These are phyloP conservation scores for Raffaelea arxii DNA, from an alignment of 2,329 filamentous ascomycete species.

Conservation along the genomic window DNA sequence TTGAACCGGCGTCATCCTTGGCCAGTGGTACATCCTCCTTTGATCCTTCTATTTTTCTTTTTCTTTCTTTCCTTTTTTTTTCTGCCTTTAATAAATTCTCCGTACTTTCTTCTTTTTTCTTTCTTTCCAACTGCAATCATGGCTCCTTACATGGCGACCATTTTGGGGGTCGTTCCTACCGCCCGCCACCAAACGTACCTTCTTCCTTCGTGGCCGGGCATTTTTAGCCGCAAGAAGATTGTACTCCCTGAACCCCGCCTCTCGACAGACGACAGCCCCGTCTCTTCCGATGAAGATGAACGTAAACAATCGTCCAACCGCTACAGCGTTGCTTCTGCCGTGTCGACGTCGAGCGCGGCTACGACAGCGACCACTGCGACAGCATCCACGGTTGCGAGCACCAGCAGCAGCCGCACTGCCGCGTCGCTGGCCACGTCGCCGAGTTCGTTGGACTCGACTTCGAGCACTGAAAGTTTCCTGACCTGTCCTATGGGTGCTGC, in stretches of 20 bases:
- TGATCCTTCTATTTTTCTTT: not conserved
- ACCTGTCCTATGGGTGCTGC: not conserved
- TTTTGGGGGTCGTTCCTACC: not conserved
- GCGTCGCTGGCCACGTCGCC: slow-evolving; percentile 12
- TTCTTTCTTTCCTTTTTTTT: not conserved
- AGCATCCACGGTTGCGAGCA: too few species aligned
- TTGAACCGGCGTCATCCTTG: not conserved
- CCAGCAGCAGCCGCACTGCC: not conserved
- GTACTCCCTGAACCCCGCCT: too few species aligned
- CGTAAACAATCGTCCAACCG: not conserved
- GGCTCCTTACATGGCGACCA: too few species aligned
- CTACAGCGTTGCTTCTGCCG: slow-evolving; percentile 4
- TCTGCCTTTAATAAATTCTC: not conserved
- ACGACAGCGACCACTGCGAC: too few species aligned
- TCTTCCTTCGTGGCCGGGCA: slow-evolving; percentile 16
- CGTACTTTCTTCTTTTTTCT: not conserved
- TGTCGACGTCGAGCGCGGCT: not conserved
- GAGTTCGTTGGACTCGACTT: not conserved
- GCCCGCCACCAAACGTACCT: slow-evolving; percentile 17
- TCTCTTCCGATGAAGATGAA: not conserved
- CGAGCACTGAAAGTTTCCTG: not conserved
- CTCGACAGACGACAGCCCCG: not conserved
- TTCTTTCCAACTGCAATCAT: too few species aligned
- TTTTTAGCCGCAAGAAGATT: slow-evolving; percentile 11
- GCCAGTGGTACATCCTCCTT: not conserved